phyloP scores from a whole-genome alignment of 495 filamentous ascomycete genomes.

The Neurospora sp. region DNA sequence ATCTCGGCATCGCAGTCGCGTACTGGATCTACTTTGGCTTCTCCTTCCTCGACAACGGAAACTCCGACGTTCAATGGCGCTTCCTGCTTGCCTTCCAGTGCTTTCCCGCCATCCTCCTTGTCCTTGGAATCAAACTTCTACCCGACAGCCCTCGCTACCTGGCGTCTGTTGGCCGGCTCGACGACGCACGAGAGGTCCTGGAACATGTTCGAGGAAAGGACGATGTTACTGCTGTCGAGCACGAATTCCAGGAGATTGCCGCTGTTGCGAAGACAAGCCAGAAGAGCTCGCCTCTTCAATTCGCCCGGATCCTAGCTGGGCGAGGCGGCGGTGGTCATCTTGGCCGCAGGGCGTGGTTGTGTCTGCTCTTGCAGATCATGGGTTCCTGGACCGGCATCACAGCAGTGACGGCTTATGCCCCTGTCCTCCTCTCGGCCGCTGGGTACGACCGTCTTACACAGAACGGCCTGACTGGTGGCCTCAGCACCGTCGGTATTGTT shows the following conservation, averaged over 20 bases:
- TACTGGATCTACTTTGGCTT: conserved; percentile 55
- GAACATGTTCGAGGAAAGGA: neutral
- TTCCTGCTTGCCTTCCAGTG: conserved; percentile 47
- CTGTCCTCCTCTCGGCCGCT: conserved; percentile 47
- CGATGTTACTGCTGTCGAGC: neutral
- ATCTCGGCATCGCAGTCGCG: conserved; percentile 49
- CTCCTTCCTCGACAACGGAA: conserved; percentile 39
- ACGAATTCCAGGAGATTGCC: neutral
- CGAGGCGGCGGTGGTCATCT: conserved; percentile 2
- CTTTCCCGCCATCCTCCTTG: conserved; percentile 41
- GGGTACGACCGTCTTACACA: conserved; percentile 7
- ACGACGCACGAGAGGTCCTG: neutral
- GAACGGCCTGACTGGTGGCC: conserved; percentile 9
- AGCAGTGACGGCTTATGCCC: conserved; percentile 55
- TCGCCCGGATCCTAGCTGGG: neutral
- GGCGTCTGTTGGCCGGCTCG: neutral
- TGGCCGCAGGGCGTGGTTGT: conserved; percentile 9
- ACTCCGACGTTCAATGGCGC: conserved; percentile 35
- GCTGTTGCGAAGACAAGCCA: neutral
- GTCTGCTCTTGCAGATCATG: conserved; percentile 61
- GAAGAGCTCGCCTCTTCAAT: neutral
- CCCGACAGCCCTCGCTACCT: conserved; percentile 39
- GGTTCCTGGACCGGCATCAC: conserved; percentile 68
- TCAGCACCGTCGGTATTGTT: conserved; percentile 9
- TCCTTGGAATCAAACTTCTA: conserved; percentile 34